Evolutionary conservation across 805 yeast genomes (phyloP), one percentile per base, ranked within the genome.

Genomic region (Wickerhamiella sergipiensis): DNA sequence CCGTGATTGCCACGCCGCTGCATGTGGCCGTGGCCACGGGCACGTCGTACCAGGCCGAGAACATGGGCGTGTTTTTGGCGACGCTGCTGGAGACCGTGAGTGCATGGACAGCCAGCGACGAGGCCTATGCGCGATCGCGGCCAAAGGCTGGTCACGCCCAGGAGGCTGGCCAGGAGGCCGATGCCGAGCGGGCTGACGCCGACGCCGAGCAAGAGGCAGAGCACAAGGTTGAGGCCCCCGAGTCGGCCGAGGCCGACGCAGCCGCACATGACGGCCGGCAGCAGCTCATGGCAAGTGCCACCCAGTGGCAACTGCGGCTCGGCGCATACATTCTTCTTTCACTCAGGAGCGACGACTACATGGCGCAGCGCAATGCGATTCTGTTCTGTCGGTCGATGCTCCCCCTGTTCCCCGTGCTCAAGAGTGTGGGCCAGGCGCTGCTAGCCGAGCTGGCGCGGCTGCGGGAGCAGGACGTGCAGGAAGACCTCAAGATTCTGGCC

Each of bases 361-460:
- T 43, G 33, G n/a, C 33, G 29, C 46, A 43, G 46, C 46, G 46
- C 17, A 43, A 43, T n/a, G 31, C 46, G 12, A 43, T 43, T 43
- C 19, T 23, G 29, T 24, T 43, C 33, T 43, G 46, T 24, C 24
- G 23, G n/a, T 12, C 23, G 9, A 15, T 43, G 17, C n/a, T 43
- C 17, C 29, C 19, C 19, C 15, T 23, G n/a, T 43, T n/a, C 24
- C 46, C 46, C 10, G 21, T 43, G 6, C 13, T 43, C 5, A 43
- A 43, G 19, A 12, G 18, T 3, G 29, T 21, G 6, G 46, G 33
- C 12, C 17, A 15, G 6, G 46, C 46, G 2, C 19, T 43, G 8
- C 19, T 43, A 2, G 24, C 9, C 19, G 33, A 43, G 33, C 23
- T 43, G 21, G 19, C 19, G 5, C 6, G 7, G 46, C 18, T 43